Evolutionary conservation across 306 rosid species (phyloP).

Genomic region (Malus sieversii): DNA sequence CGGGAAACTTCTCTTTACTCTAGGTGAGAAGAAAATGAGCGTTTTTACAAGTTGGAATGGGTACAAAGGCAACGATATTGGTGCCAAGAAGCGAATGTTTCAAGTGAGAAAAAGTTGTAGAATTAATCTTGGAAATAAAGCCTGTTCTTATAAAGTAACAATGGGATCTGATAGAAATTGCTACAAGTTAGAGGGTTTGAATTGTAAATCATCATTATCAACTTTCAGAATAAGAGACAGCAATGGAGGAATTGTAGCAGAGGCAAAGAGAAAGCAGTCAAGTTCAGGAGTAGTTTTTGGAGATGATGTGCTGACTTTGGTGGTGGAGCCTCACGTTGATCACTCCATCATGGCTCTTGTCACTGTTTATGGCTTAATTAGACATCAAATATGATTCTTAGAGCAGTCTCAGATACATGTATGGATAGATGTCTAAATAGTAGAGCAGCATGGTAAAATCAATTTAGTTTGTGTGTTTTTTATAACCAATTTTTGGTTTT

Average conservation of each 20-base stretch:
- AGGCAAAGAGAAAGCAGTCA: constrained; percentile 16
- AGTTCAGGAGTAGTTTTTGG: constrained; percentile 22
- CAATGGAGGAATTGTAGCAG: constrained; percentile 19
- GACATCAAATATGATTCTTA: not conserved
- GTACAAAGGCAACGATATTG: not conserved
- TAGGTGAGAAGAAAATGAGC: constrained; percentile 3
- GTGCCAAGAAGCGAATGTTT: constrained; percentile 9
- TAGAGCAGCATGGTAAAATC: not conserved
- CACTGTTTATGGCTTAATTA: constrained; percentile 30
- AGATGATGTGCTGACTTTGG: constrained; percentile 33
- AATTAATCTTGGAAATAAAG: not conserved
- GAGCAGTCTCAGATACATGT: not conserved
- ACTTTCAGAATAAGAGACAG: constrained; percentile 11
- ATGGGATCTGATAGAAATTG: not conserved
- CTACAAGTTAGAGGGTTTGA: constrained; percentile 20
- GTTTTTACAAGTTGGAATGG: constrained; percentile 12
- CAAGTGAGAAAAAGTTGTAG: constrained; percentile 15
- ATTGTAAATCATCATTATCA: constrained; percentile 15
- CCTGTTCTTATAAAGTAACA: constrained; percentile 1
- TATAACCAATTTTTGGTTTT: not conserved
- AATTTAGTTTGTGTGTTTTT: too few relatives aligned
- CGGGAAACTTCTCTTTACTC: constrained; percentile 29
- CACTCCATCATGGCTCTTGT: constrained; percentile 36
- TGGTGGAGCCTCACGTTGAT: constrained; percentile 24
- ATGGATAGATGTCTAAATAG: not conserved